Percentiles rank a stretch among this genome's conserved stretches.
Evolutionary conservation across 78 protist genomes (phyloP).

Genomic region (Creolimax fragrantissima): DNA sequence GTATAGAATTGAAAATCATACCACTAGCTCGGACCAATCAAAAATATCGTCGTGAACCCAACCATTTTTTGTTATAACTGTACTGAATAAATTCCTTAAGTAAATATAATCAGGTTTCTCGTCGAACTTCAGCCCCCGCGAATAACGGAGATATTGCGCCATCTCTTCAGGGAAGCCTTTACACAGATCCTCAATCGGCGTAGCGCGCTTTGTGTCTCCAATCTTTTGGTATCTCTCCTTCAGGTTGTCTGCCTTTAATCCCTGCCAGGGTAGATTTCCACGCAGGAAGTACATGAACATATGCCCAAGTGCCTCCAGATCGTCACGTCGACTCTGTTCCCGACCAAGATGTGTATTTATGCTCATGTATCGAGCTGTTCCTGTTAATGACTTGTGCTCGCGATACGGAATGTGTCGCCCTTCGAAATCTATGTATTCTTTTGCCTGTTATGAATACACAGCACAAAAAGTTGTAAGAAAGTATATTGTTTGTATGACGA

Average conservation of each 20-base stretch:
- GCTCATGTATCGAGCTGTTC: slow-evolving; percentile 89
- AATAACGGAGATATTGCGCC: slow-evolving; percentile 48
- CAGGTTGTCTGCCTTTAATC: slow-evolving; percentile 57
- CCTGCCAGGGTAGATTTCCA: slow-evolving; percentile 78
- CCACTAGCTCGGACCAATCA: slow-evolving; percentile 55
- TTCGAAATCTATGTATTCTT: not conserved
- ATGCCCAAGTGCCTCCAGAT: slow-evolving; percentile 82
- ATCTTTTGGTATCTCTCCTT: slow-evolving; percentile 42
- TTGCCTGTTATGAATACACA: not conserved
- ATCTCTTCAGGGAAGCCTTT: slow-evolving; percentile 41
- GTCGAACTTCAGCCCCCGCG: slow-evolving; percentile 48
- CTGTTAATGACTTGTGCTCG: slow-evolving; percentile 91
- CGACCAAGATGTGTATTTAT: slow-evolving; percentile 89
- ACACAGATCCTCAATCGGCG: slow-evolving; percentile 53
- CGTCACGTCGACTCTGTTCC: slow-evolving; percentile 91
- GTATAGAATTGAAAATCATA: no score
- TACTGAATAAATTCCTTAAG: slow-evolving; percentile 54
- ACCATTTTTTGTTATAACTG: slow-evolving; percentile 40
- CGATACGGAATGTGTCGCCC: slow-evolving; percentile 91
- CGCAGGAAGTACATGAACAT: slow-evolving; percentile 59
- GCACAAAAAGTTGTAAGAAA: no score
- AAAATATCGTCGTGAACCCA: slow-evolving; percentile 38
- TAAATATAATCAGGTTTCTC: slow-evolving; percentile 71
- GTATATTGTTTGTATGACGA: not conserved
- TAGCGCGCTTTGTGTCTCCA: slow-evolving; percentile 45